Conservation (phyloP, 805 yeast genomes). For the Starmerella vaccinii region DNA sequence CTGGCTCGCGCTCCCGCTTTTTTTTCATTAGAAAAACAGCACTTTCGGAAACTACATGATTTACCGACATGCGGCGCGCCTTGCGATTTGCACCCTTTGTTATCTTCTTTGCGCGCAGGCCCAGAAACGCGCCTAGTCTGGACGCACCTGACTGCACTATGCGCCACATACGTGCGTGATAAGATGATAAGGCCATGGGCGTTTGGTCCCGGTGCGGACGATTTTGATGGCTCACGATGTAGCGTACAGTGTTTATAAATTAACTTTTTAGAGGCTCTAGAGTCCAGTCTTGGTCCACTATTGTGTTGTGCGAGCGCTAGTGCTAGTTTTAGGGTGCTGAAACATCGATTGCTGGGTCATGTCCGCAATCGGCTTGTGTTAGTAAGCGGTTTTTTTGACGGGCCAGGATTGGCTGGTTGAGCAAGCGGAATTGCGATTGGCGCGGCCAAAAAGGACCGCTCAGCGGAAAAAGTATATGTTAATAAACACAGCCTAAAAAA, state of each 20-base stretch:
- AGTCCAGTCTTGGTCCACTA: not conserved
- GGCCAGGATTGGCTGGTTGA: no score
- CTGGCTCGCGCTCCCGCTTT: no score
- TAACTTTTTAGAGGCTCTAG: not conserved
- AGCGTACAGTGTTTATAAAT: no score
- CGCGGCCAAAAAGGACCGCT: no score
- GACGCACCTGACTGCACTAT: not conserved
- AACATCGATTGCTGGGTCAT: not conserved
- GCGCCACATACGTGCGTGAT: slow-evolving; percentile 6
- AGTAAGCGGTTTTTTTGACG: not conserved
- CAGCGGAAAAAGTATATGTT: no score
- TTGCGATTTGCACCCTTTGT: not conserved
- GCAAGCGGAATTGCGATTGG: no score
- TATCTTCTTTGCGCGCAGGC: not conserved
- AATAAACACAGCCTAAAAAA: no score
- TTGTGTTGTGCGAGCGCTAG: not conserved
- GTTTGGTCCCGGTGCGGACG: not conserved
- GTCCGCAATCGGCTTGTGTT: not conserved
- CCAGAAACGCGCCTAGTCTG: not conserved
- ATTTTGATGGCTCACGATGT: no score
- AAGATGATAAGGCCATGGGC: slow-evolving; percentile 1
- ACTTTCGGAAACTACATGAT: no score
- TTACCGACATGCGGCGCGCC: no score
- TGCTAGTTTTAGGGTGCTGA: not conserved
- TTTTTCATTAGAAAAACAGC: no score